These are phyloP conservation scores for Noccaea caerulescens DNA, from an alignment of 345 rosid species.

Conservation along the genomic window DNA sequence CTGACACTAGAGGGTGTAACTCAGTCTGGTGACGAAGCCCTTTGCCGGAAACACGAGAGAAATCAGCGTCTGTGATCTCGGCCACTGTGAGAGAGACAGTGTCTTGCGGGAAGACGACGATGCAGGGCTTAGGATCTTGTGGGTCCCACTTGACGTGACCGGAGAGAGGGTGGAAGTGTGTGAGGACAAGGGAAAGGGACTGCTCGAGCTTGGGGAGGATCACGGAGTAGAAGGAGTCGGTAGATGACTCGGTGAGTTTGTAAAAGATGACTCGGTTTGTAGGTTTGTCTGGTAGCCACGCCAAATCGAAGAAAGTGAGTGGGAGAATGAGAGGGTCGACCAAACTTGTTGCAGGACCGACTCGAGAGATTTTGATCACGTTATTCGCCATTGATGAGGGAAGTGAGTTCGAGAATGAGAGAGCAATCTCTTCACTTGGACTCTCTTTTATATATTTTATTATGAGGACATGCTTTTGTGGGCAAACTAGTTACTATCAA, in stretches of 20 bases:
- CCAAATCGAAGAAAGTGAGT: too few species aligned
- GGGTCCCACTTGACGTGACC: background rate
- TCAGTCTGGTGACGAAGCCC: background rate
- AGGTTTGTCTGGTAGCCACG: too few species aligned
- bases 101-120: background rate
- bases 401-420: too few species aligned
- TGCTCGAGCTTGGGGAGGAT: background rate
- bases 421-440: too few species aligned
- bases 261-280: too few species aligned
- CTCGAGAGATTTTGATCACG: too few species aligned
- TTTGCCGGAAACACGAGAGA: background rate
- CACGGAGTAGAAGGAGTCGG: background rate
- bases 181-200: background rate
- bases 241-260: background rate
- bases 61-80: background rate
- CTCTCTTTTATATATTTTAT: too few species aligned
- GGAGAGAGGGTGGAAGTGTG: background rate
- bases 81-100: background rate
- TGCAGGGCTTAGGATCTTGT: background rate
- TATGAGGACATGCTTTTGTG: too few species aligned
- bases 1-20: background rate
- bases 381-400: too few species aligned
- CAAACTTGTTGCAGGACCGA: too few species aligned
- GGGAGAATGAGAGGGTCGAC: too few species aligned
- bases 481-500: too few species aligned